Evolutionary conservation across 306 rosid species (phyloP).

Genomic region (Quercus agrifolia): DNA sequence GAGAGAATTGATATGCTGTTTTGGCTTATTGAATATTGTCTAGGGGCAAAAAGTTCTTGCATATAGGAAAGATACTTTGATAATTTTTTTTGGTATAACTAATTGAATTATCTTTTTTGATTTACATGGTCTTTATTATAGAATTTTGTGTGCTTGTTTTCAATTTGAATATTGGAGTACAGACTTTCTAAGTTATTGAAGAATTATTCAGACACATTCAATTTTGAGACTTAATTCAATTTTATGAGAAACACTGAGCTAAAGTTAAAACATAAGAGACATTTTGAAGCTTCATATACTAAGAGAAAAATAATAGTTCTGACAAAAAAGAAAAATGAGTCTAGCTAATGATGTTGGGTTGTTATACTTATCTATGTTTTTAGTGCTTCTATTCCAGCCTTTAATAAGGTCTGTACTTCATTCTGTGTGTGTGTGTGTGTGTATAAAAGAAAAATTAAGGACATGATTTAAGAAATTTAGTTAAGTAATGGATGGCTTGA

Average conservation of each 20-base stretch:
- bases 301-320: constrained; percentile 10
- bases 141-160: not conserved
- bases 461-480: not conserved
- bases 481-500: not conserved
- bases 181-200: not conserved
- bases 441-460: not conserved
- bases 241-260: not conserved
- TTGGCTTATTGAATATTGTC: not conserved
- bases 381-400: no score
- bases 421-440: no score
- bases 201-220: not conserved
- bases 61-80: not conserved
- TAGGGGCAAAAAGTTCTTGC: not conserved
- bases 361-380: not conserved
- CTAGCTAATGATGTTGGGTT: not conserved
- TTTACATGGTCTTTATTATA: not conserved
- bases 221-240: not conserved
- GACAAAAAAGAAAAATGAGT: not conserved
- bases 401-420: no score
- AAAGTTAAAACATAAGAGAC: not conserved
- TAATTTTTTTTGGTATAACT: not conserved
- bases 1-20: not conserved
- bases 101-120: not conserved
- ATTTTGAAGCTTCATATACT: not conserved
- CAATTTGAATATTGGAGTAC: not conserved